Conservation (phyloP, 1,284 basidiomycete species). For the Gomphus bonarii region DNA sequence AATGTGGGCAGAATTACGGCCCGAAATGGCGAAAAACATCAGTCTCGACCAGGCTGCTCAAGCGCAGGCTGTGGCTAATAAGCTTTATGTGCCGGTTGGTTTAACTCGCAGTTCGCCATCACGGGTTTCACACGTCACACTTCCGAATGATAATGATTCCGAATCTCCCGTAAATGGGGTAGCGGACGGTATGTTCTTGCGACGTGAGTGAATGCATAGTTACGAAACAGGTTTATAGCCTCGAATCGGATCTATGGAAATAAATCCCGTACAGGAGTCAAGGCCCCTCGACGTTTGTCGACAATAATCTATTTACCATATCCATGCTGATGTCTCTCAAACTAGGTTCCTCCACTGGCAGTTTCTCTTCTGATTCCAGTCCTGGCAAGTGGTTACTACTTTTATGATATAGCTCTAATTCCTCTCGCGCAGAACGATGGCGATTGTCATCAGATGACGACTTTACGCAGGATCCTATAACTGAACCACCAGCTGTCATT, state of each 20-base stretch:
- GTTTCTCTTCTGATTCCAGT: slow-evolving; percentile 9
- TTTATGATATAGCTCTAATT: not conserved
- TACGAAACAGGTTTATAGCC: not conserved
- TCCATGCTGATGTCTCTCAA: not conserved
- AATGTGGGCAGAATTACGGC: slow-evolving; percentile 76
- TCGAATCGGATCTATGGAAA: not conserved
- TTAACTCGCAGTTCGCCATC: slow-evolving; percentile 19
- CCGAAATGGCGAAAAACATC: slow-evolving; percentile 44
- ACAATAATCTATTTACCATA: no score
- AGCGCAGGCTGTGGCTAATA: slow-evolving; percentile 55
- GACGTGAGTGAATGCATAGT: not conserved
- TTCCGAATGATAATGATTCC: not conserved
- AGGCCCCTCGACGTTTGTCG: not conserved
- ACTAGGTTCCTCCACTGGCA: not conserved
- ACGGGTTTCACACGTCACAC: not conserved
- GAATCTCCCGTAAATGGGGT: not conserved
- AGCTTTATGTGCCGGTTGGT: slow-evolving; percentile 54
- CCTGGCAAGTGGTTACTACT: not conserved
- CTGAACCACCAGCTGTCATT: slow-evolving; percentile 2
- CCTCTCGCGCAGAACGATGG: not conserved
- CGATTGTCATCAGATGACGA: slow-evolving; percentile 8
- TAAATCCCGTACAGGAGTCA: not conserved
- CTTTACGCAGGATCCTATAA: not conserved
- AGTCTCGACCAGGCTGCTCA: slow-evolving; percentile 51
- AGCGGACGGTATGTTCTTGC: not conserved